phyloP scores from a whole-genome alignment of 1,284 basidiomycete genomes.

The Ustilago esculenta region DNA sequence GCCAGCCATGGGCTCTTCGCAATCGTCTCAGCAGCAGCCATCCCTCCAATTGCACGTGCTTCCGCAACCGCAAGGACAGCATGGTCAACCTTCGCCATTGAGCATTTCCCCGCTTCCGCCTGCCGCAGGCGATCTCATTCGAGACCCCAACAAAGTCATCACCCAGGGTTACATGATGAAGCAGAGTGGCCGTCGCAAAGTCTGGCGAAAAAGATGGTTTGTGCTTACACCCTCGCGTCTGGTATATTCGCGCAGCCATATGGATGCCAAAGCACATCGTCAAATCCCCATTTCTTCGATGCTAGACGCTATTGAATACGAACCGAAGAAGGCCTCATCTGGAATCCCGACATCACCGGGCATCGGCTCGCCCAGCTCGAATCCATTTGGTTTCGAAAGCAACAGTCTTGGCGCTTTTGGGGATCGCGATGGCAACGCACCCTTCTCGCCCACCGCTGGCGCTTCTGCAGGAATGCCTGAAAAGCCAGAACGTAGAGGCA shows the following conservation, averaged over 20 bases:
- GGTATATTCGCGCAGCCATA: constrained; percentile 68
- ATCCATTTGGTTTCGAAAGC: constrained; percentile 33
- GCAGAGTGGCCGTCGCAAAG: constrained; percentile 88
- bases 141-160: constrained; percentile 61
- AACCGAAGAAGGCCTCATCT: constrained; percentile 60
- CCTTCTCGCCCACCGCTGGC: constrained; percentile 13
- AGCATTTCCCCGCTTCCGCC: constrained; percentile 19
- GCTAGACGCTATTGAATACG: constrained; percentile 89
- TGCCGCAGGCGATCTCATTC: constrained; percentile 33
- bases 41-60: constrained; percentile 3
- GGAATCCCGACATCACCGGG: constrained; percentile 49
- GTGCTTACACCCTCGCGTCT: constrained; percentile 66
- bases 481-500: constrained; percentile 36
- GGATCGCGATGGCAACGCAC: constrained; percentile 11
- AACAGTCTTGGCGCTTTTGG: constrained; percentile 1
- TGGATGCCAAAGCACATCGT: constrained; percentile 81
- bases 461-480: constrained; percentile 6
- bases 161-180: constrained; percentile 91
- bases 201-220: constrained; percentile 83
- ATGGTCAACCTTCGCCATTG: constrained; percentile 7
- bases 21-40: constrained; percentile 8
- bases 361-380: constrained; percentile 30
- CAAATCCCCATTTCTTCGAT: constrained; percentile 85
- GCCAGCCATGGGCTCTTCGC: constrained; percentile 32
- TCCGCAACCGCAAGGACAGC: constrained; percentile 16